phyloP scores from a whole-genome alignment of 1,139 yeast genomes.

The Arxiozyma slooffiae region DNA sequence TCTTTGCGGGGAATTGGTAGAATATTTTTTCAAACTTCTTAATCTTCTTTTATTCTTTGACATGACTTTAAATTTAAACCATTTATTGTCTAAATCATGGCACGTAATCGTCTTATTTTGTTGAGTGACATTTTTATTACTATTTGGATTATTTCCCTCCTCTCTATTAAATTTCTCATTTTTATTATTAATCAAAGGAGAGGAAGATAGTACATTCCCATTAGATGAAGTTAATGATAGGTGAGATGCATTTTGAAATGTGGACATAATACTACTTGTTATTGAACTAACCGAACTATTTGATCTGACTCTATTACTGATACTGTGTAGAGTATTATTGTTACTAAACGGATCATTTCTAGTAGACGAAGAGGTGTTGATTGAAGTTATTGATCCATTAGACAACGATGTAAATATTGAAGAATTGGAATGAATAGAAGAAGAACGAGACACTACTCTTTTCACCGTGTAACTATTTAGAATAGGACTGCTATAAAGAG shows the following conservation, averaged over 20 bases:
- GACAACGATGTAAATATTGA: constrained; percentile 6
- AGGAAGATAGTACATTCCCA: background rate
- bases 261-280: constrained; percentile 18
- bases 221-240: constrained; percentile 8
- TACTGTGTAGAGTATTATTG: background rate
- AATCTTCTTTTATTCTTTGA: constrained; percentile 6
- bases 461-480: constrained; percentile 29
- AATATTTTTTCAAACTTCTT: constrained; percentile 1
- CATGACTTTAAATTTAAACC: constrained; percentile 9
- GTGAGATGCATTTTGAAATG: constrained; percentile 12
- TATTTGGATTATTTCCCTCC: background rate
- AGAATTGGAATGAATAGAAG: constrained; percentile 17
- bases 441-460: constrained; percentile 16
- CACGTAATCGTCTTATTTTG: background rate
- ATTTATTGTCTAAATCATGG: constrained; percentile 5
- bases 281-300: constrained; percentile 17
- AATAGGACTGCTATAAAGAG: constrained; percentile 42
- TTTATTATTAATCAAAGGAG: background rate
- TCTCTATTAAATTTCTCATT: background rate
- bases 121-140: background rate
- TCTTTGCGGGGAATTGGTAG: background rate
- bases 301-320: constrained; percentile 5
- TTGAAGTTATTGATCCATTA: constrained; percentile 6
- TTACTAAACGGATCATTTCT: constrained; percentile 2
- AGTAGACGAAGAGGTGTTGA: constrained; percentile 2